Percentiles rank a stretch among this genome's conserved stretches.
Evolutionary conservation across 306 rosid species (phyloP).

Genomic region (Urtica urens): DNA sequence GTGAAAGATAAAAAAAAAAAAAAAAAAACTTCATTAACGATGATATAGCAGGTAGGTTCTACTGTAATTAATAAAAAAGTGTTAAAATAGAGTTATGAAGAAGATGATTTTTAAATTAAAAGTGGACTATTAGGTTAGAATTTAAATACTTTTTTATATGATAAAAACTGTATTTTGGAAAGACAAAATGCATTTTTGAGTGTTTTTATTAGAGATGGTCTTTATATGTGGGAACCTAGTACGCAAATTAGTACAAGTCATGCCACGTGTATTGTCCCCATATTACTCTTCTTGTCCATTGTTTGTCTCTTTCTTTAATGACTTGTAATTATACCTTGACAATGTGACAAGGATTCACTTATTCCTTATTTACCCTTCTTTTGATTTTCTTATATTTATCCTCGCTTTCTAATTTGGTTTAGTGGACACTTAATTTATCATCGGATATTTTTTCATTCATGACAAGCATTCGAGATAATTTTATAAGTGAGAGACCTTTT

Average conservation of each 20-base stretch:
- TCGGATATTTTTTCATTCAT: not conserved
- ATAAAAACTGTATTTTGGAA: not conserved
- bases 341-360: slow-evolving; percentile 1
- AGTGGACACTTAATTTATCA: not conserved
- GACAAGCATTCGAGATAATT: not conserved
- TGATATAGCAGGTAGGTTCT: too few species aligned
- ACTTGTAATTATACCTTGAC: slow-evolving; percentile 24
- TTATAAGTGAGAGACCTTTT: not conserved
- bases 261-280: slow-evolving; percentile 61
- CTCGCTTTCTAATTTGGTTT: not conserved
- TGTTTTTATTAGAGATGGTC: not conserved
- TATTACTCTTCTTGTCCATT: slow-evolving; percentile 42
- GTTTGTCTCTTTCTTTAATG: slow-evolving; percentile 45
- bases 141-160: too few species aligned
- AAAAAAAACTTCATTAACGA: too few species aligned
- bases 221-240: slow-evolving; percentile 14
- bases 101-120: too few species aligned
- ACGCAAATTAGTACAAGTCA: slow-evolving; percentile 31
- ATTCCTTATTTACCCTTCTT: slow-evolving; percentile 11
- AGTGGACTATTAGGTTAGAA: too few species aligned
- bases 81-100: too few species aligned
- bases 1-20: too few species aligned
- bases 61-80: too few species aligned
- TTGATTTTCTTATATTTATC: too few species aligned
- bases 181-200: not conserved